Evolutionary conservation across 345 rosid species (phyloP), one percentile per base, ranked within the genome.

Genomic region (Citrus cavaleriei): DNA sequence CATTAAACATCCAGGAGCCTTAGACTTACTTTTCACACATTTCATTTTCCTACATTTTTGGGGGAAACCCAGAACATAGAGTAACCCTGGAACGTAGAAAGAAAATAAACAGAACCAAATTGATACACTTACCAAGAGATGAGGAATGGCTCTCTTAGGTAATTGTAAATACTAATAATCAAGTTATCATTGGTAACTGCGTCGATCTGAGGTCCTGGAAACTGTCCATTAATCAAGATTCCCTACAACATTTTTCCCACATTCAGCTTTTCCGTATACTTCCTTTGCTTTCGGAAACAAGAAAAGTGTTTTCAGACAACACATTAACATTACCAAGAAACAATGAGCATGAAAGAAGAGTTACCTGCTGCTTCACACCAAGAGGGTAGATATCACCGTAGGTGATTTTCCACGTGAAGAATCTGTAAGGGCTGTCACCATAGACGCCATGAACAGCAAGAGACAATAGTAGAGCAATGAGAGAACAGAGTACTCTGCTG

Each of bases 371-470:
- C 89, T 89, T 93, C 78, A 92, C 94, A 6, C 98, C 98, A 46
- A 95, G 97, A 46, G 98, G 98, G 60, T 92, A 95, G 78, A 95
- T 91, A 76, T 93, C 86, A 21, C 98, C 98, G 61, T 95, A 91
- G 34, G 98, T 92, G 76, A 95, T 85, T 80, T 92, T 93, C 98
- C 98, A 93, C 6, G 91, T 92, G 80, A 84, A 81, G 87, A 84
- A 92, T 76, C 98, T 87, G 32, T 93, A 92, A 67, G 98, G 98
- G 80, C 88, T 86, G 3, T 95, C 98, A 12, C 92, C 93, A 84
- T 82, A 70, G n/a, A 89, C 88, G 57, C 86, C 87, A 81, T 82
- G 80, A 66, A 83, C 87, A 70, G 82, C 88, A 55, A 89, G 79
- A 76, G 88, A 46, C 77, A 89, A 78, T 55, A 83, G 79, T 78